Evolutionary conservation across 352 stramenopile species (phyloP).

Genomic region (Phytophthora ramorum): DNA sequence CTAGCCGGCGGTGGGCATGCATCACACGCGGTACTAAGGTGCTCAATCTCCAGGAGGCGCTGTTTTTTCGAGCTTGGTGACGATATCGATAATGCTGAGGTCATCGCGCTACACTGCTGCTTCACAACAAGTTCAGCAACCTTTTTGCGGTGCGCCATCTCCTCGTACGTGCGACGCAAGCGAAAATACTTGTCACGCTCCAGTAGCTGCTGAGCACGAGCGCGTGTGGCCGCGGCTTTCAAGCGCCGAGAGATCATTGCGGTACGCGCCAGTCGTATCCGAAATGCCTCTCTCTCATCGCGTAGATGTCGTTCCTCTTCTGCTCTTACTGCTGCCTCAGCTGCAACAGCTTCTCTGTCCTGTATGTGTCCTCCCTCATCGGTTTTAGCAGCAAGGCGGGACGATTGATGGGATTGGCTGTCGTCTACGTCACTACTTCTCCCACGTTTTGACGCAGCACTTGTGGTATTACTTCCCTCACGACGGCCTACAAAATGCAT

Average conservation of each 20-base stretch:
- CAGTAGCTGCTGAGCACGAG: slow-evolving; percentile 38
- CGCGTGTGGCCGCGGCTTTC: slow-evolving; percentile 42
- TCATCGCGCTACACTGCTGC: slow-evolving; percentile 65
- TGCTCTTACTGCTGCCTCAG: slow-evolving; percentile 10
- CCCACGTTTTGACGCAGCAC: slow-evolving; percentile 7
- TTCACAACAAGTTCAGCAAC: slow-evolving; percentile 66
- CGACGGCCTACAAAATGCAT: slow-evolving; percentile 19
- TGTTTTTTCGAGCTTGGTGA: slow-evolving; percentile 45
- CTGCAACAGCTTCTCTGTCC: slow-evolving; percentile 15
- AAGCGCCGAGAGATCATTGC: slow-evolving; percentile 52
- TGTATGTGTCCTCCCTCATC: slow-evolving; percentile 25
- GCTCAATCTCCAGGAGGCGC: slow-evolving; percentile 51
- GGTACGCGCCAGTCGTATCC: slow-evolving; percentile 71
- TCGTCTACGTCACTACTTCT: slow-evolving; percentile 18
- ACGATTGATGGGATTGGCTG: neutral
- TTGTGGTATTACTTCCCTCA: slow-evolving; percentile 3
- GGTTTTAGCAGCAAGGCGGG: slow-evolving; percentile 1
- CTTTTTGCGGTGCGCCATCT: slow-evolving; percentile 66
- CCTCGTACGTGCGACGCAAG: slow-evolving; percentile 44
- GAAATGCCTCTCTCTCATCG: slow-evolving; percentile 58
- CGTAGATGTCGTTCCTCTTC: slow-evolving; percentile 31
- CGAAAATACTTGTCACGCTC: slow-evolving; percentile 61
- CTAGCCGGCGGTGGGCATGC: slow-evolving; percentile 17
- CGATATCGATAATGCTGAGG: slow-evolving; percentile 34
- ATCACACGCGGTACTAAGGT: slow-evolving; percentile 52